phyloP scores from a whole-genome alignment of 768 basidiomycete genomes.

The Lentinula sp. region DNA sequence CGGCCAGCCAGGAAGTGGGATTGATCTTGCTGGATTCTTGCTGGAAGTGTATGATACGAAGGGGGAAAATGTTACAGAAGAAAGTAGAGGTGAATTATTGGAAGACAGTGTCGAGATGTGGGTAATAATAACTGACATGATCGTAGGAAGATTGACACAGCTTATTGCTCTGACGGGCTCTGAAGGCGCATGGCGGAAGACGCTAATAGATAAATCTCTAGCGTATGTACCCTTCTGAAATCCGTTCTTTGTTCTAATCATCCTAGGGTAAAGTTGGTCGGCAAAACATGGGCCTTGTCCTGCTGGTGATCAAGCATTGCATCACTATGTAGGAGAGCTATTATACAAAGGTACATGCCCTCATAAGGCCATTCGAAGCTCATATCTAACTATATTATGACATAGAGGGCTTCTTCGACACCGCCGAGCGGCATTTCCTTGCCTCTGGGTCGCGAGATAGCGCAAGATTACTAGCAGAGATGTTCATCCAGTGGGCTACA shows the following conservation, averaged over 20 bases:
- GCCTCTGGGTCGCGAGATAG: constrained; percentile 87
- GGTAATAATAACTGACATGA: not conserved
- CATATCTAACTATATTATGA: not conserved
- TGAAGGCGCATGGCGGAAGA: constrained; percentile 84
- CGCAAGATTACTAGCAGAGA: constrained; percentile 77
- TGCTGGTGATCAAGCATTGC: constrained; percentile 82
- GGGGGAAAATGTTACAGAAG: constrained; percentile 66
- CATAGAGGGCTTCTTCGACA: constrained; percentile 68
- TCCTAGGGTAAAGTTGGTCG: constrained; percentile 65
- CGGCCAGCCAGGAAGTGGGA: constrained; percentile 85
- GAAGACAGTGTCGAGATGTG: constrained; percentile 1
- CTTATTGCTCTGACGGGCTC: constrained; percentile 83
- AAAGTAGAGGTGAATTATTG: constrained; percentile 64
- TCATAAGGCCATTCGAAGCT: not conserved
- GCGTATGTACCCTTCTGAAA: constrained; percentile 45
- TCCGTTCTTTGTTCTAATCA: constrained; percentile 6
- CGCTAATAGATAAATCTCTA: constrained; percentile 77
- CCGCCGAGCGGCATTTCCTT: constrained; percentile 79
- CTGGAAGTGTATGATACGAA: constrained; percentile 80
- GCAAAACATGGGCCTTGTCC: constrained; percentile 72
- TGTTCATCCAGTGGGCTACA: constrained; percentile 77
- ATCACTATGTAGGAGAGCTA: constrained; percentile 86
- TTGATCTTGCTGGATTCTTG: constrained; percentile 76
- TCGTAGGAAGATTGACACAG: constrained; percentile 79
- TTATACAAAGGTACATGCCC: constrained; percentile 65